These are phyloP conservation scores for Phaeotremella skinneri DNA, from an alignment of 768 basidiomycete species.

Conservation along the genomic window DNA sequence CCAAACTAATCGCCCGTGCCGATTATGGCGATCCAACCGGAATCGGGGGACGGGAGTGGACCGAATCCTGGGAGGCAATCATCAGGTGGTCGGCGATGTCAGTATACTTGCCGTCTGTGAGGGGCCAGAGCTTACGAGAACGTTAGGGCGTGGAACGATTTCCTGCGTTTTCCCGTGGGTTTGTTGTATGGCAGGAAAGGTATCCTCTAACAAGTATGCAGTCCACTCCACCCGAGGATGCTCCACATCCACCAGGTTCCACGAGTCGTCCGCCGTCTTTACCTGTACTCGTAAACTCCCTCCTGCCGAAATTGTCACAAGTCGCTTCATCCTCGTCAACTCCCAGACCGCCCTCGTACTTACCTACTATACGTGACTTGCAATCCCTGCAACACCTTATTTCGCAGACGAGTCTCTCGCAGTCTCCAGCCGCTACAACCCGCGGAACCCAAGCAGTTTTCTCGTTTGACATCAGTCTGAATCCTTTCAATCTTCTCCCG, in stretches of 20 bases:
- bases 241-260: neutral
- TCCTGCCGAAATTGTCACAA: neutral
- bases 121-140: neutral
- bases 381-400: neutral
- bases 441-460: neutral
- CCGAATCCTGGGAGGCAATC: conserved; percentile 17
- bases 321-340: neutral
- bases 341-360: neutral
- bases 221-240: neutral
- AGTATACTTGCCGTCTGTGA: neutral
- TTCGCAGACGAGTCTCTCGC: neutral
- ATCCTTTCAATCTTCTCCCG: neutral
- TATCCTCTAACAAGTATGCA: neutral
- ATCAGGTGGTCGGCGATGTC: conserved; percentile 9
- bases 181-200: neutral
- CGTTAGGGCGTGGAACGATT: conserved; percentile 19
- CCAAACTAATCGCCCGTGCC: conserved; percentile 1
- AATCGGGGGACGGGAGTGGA: conserved; percentile 20
- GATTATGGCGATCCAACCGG: conserved; percentile 18
- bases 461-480: too few relatives aligned
- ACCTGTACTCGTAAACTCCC: neutral
- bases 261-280: neutral
- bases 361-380: neutral
- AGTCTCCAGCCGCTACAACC: neutral
- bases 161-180: conserved; percentile 16